Base-by-base conservation (phyloP, 164 flowering plant species). In the Vitis rotundifolia region DNA sequence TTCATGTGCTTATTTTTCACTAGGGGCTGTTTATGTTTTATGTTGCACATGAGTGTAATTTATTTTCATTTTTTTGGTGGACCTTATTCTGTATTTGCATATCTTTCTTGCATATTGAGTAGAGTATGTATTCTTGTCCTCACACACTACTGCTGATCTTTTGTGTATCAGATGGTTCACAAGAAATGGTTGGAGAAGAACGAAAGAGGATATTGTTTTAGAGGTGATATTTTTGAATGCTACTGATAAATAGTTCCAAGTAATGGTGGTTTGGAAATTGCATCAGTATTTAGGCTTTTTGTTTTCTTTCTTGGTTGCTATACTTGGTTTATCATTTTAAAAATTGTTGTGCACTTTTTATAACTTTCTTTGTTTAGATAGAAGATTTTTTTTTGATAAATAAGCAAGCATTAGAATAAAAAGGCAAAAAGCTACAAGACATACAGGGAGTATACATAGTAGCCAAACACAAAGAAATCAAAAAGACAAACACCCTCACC, bases 181-280 rank as follows among this genome's bases (percentile, higher is more conserved):
- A n/a, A 89, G 84, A 83, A 79, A 74, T 76, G 98, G 99, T 49
- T 91, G 99, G 99, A 83, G 77, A 85, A 89, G 97, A 81, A 93
- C 98, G 53, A 95, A 93, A 81, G 95, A 89, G 18, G 99, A 96
- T 73, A 48, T 89, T 37, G 77, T 88, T 64, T 37, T 89, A 74
- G 97, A 96, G 99, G 98, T 96, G 70, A 72, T 31, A 13, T 29
- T 59, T 28, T 49, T 66, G 53, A 55, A 10, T 48, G 13, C 54
- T 11, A 49, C 51, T 55, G 15, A 10, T 57, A 68, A 37, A 37
- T 37, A 37, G 44, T 37, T 9, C 61, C 26, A 18, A 57, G 59
- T 59, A 26, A 6, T 53, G 56, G 56, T 53, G 18, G 14, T 53
- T 53, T 13, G 5, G 5, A 13, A 11, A 53, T 53, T 53, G 14